Percentiles rank a stretch among this genome's conserved stretches.
Conservation (phyloP, 179 eudicot species). For the Silene vulgaris region DNA sequence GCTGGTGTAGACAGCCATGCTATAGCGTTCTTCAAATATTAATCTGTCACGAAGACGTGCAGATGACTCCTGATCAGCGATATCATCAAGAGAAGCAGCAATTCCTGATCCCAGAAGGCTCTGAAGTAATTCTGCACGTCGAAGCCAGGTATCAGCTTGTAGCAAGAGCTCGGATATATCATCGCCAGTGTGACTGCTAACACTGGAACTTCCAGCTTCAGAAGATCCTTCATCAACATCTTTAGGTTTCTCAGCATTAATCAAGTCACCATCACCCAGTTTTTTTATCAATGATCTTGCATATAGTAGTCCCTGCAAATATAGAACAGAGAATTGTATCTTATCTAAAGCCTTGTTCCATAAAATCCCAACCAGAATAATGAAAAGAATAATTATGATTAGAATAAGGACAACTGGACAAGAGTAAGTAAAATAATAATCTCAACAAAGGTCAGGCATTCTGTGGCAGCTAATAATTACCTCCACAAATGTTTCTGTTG, state of each 20-base stretch:
- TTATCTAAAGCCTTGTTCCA: not conserved
- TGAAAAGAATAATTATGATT: not conserved
- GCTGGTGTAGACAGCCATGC: conserved; percentile 98
- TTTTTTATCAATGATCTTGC: conserved; percentile 76
- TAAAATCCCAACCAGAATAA: not conserved
- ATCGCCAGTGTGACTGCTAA: conserved; percentile 66
- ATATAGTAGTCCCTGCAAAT: conserved; percentile 64
- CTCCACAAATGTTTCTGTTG: conserved; percentile 96
- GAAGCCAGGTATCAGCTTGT: conserved; percentile 79
- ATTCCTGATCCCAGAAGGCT: conserved; percentile 94
- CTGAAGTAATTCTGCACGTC: conserved; percentile 89
- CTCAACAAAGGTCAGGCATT: not conserved
- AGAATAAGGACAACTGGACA: not conserved
- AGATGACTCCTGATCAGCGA: conserved; percentile 88
- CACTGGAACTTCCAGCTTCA: conserved; percentile 85
- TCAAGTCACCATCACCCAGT: conserved; percentile 59
- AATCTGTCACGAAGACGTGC: conserved; percentile 84
- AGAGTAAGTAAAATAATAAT: not conserved
- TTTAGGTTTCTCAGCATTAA: conserved; percentile 57
- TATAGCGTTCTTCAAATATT: conserved; percentile 72
- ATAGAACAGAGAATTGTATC: conserved; percentile 17
- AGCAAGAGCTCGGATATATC: conserved; percentile 68
- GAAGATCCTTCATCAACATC: conserved; percentile 81
- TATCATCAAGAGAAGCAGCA: conserved; percentile 94
- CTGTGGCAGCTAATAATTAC: conserved; percentile 30